Evolutionary conservation across 2,329 filamentous ascomycete genomes (phyloP), one percentile per base, ranked within the genome.

Genomic region (Pseudopyrenochaeta lycopersici): DNA sequence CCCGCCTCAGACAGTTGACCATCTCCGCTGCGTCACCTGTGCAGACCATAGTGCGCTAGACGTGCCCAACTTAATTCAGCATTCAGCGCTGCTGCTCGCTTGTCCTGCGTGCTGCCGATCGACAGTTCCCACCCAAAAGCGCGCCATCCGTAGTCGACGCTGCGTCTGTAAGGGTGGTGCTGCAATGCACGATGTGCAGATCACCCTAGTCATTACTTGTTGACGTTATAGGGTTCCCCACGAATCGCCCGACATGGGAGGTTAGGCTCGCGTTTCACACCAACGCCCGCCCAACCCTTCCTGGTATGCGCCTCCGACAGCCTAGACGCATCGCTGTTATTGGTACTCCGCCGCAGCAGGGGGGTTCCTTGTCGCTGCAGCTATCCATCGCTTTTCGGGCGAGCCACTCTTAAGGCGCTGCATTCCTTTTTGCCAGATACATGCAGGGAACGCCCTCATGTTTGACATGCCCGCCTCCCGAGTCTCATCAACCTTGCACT

Each of bases 401-500:
- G 62, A 71, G 69, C 71, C 69, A 72, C 72, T 64, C 71, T 75
- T 73, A 72, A 74, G 67, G 63, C 67, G 66, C 60, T 63, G 52
- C 66, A 60, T 18, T 66, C 68, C 70, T 63, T 69, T 67, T 71
- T 61, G 62, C 61, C 64, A 67, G 61, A 64, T 64, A 64, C 64
- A 66, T 75, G 73, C 73, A 76, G 72, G 72, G 71, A 73, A 72
- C 67, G 61, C 67, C 64, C 60, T 70, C 63, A 73, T 70, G 73
- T 75, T 76, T 76, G 73, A 76, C 67, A 70, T 75, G 69, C 70
- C 67, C 70, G 69, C 66, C 64, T 67, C 64, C 63, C 66, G 62
- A 76, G 73, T 76, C 72, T 76, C 73, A 76, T 54, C 70, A 73
- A 72, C 73, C 71, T 72, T 71, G 72, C 59, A 63, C 58, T 61